Conservation (phyloP, 169 alveolate species). For the Eimeria maxima region DNA sequence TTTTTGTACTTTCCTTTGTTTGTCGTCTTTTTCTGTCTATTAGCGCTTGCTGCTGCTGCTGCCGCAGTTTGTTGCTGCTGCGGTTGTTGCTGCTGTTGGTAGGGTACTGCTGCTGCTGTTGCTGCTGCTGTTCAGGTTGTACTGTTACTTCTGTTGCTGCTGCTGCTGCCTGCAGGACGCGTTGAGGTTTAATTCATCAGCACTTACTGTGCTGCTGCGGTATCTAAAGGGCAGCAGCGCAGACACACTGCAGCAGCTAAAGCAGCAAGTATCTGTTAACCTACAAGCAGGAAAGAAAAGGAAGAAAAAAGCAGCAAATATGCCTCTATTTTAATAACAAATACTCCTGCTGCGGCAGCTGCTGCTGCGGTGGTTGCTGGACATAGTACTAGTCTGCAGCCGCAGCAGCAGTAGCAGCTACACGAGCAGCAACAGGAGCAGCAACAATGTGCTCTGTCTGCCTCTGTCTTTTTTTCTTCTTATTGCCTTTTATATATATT, state of each 20-base stretch:
- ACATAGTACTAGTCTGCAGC: not conserved
- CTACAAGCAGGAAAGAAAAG: not conserved
- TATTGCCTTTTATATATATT: no score
- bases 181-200: no score
- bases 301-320: not conserved
- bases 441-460: not conserved
- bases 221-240: no score
- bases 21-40: not conserved
- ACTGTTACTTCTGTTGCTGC: slow-evolving; percentile 6
- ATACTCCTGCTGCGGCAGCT: no score
- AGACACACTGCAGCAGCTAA: no score
- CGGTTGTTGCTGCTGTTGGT: not conserved
- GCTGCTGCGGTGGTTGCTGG: not conserved
- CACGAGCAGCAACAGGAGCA: not conserved
- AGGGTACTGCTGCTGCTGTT: not conserved
- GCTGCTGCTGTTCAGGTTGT: not conserved
- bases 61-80: not conserved
- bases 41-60: no score
- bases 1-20: not conserved
- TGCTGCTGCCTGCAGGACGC: no score
- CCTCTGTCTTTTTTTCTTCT: not conserved
- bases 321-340: not conserved
- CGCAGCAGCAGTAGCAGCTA: no score
- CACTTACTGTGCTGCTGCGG: no score
- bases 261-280: not conserved